Conservation (phyloP, 257 asterid genomes). For the Scutellaria baicalensis region DNA sequence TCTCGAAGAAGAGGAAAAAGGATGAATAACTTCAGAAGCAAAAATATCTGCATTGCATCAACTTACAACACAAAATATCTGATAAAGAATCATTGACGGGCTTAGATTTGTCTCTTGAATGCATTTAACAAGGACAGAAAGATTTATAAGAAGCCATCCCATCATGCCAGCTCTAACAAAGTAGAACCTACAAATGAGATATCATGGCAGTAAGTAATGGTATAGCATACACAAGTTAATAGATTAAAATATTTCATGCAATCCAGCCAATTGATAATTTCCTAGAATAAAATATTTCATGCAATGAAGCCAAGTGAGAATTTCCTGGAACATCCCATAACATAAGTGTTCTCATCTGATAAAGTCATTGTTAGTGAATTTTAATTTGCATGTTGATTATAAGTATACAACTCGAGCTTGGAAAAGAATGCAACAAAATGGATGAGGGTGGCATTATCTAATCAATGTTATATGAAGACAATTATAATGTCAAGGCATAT, state of each 20-base stretch:
- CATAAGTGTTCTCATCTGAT: not conserved
- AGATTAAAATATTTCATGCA: not conserved
- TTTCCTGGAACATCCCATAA: not conserved
- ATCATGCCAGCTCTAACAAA: constrained; percentile 99
- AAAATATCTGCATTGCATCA: not conserved
- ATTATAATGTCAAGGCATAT: constrained; percentile 1
- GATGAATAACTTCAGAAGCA: constrained; percentile 4
- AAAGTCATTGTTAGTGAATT: not conserved
- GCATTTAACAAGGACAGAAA: constrained; percentile 82
- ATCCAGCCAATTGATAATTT: constrained; percentile 3
- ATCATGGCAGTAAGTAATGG: not conserved
- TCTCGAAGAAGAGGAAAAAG: not conserved
- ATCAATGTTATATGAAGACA: not conserved
- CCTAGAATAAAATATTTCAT: not conserved
- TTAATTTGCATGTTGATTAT: not conserved
- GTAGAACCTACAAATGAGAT: constrained; percentile 61
- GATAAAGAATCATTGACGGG: constrained; percentile 84
- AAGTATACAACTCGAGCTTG: not conserved
- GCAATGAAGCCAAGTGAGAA: not conserved
- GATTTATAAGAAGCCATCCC: constrained; percentile 98
- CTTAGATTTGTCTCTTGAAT: constrained; percentile 51
- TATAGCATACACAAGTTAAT: not conserved
- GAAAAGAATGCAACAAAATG: not conserved
- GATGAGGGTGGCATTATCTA: not conserved
- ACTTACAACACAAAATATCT: constrained; percentile 73